Evolutionary conservation across 495 filamentous ascomycete species (phyloP).

Genomic region (Elasticomyces elasticus): DNA sequence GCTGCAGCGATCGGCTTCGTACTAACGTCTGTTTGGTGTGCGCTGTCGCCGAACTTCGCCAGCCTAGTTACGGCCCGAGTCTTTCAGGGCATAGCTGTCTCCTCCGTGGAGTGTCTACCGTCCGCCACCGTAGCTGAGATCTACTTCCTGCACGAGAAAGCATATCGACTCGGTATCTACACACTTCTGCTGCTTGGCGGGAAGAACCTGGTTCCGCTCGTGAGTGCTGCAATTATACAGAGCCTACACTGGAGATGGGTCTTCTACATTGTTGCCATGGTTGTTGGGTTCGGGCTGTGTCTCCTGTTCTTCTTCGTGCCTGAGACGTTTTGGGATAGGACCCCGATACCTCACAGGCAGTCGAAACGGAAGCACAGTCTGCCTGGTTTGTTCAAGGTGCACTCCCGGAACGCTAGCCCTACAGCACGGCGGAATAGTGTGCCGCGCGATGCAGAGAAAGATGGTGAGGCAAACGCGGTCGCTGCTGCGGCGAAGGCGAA

Average conservation of each 20-base stretch:
- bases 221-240: slow-evolving; percentile 78
- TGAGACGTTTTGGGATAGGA: slow-evolving; percentile 93
- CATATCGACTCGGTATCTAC: slow-evolving; percentile 93
- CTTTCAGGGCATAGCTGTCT: slow-evolving; percentile 78
- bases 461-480: neutral
- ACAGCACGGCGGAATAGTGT: slow-evolving; percentile 1
- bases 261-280: slow-evolving; percentile 65
- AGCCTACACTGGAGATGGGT: slow-evolving; percentile 58
- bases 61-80: slow-evolving; percentile 77
- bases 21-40: slow-evolving; percentile 75
- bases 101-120: slow-evolving; percentile 86
- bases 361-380: slow-evolving; percentile 18
- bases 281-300: slow-evolving; percentile 63
- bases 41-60: slow-evolving; percentile 64
- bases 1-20: slow-evolving; percentile 66
- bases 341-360: slow-evolving; percentile 51
- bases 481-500: neutral
- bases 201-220: slow-evolving; percentile 84
- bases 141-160: slow-evolving; percentile 89
- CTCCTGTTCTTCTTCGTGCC: slow-evolving; percentile 86
- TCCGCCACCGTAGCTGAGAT: slow-evolving; percentile 95
- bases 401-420: slow-evolving; percentile 4
- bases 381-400: neutral
- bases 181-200: slow-evolving; percentile 81
- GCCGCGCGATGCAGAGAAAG: neutral